These are phyloP conservation scores for Lactifluus volemus DNA, from an alignment of 768 basidiomycete species.

Conservation along the genomic window DNA sequence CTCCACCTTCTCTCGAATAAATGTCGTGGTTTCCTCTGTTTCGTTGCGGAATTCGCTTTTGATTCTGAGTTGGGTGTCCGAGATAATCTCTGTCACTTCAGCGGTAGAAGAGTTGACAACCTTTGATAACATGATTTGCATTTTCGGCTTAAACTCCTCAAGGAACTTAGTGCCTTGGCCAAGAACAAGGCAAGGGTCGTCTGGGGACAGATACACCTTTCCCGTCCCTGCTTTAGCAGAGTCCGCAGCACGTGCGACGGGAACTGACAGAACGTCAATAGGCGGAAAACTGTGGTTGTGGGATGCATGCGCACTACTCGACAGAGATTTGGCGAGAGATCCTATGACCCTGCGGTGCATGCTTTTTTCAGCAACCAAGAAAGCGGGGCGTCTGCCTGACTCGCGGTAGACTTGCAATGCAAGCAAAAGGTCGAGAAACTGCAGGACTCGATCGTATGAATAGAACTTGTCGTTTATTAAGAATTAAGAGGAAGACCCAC, in stretches of 20 bases:
- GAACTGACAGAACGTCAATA: slow-evolving; percentile 43
- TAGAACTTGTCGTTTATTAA: not conserved
- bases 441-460: slow-evolving; percentile 9
- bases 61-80: slow-evolving; percentile 74
- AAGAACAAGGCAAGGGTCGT: slow-evolving; percentile 73
- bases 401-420: slow-evolving; percentile 79
- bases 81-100: slow-evolving; percentile 82
- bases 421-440: slow-evolving; percentile 91
- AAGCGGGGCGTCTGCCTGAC: slow-evolving; percentile 69
- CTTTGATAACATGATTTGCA: slow-evolving; percentile 86
- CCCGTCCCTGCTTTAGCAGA: slow-evolving; percentile 71
- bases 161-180: slow-evolving; percentile 76
- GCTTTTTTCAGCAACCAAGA: slow-evolving; percentile 83
- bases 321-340: slow-evolving; percentile 72
- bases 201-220: slow-evolving; percentile 54
- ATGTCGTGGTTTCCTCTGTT: slow-evolving; percentile 59
- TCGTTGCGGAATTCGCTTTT: slow-evolving; percentile 85
- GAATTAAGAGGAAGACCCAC: slow-evolving; percentile 29
- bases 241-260: slow-evolving; percentile 89
- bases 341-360: slow-evolving; percentile 70
- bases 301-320: slow-evolving; percentile 56
- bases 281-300: not conserved
- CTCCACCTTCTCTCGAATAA: slow-evolving; percentile 55
- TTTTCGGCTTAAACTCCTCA: slow-evolving; percentile 61
- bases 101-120: slow-evolving; percentile 64